Percentiles rank a stretch among this genome's conserved stretches.
Conservation (phyloP, 1,284 basidiomycete species). For the Pholiota adiposa region DNA sequence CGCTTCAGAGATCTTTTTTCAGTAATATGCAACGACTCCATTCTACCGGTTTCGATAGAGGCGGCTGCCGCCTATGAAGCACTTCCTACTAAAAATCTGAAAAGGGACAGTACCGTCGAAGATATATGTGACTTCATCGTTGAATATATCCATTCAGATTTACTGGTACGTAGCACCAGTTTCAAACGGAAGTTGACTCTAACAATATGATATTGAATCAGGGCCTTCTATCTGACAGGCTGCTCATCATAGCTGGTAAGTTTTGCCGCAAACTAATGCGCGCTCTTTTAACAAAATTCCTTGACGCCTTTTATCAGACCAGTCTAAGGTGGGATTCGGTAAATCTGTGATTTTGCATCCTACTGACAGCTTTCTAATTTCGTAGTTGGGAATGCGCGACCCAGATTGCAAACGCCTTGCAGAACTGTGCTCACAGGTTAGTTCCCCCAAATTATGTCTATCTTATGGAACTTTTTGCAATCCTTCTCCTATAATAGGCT, state of each 20-base stretch:
- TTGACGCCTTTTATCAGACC: slow-evolving; percentile 45
- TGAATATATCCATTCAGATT: slow-evolving; percentile 82
- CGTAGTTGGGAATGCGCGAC: slow-evolving; percentile 72
- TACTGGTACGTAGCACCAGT: slow-evolving; percentile 52
- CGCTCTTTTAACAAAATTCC: too few relatives aligned
- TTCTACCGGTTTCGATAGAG: slow-evolving; percentile 54
- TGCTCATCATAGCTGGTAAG: slow-evolving; percentile 75
- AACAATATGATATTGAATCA: background rate
- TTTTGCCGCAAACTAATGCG: background rate
- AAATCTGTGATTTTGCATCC: background rate
- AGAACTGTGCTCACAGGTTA: slow-evolving; percentile 59
- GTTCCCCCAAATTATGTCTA: too few relatives aligned
- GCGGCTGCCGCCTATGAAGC: slow-evolving; percentile 59
- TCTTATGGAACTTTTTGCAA: too few relatives aligned
- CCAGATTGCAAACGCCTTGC: slow-evolving; percentile 66
- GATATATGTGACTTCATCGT: slow-evolving; percentile 85
- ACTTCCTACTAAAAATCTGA: slow-evolving; percentile 45
- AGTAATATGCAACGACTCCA: slow-evolving; percentile 51
- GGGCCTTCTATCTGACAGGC: slow-evolving; percentile 71
- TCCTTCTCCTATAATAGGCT: slow-evolving; percentile 12
- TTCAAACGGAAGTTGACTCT: background rate
- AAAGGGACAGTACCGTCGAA: slow-evolving; percentile 63
- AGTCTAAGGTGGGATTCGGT: slow-evolving; percentile 56
- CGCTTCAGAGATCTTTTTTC: slow-evolving; percentile 55
- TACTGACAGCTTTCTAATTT: background rate